phyloP scores from a whole-genome alignment of 2,329 filamentous ascomycete genomes.

The Verticillium zaregamsianum region DNA sequence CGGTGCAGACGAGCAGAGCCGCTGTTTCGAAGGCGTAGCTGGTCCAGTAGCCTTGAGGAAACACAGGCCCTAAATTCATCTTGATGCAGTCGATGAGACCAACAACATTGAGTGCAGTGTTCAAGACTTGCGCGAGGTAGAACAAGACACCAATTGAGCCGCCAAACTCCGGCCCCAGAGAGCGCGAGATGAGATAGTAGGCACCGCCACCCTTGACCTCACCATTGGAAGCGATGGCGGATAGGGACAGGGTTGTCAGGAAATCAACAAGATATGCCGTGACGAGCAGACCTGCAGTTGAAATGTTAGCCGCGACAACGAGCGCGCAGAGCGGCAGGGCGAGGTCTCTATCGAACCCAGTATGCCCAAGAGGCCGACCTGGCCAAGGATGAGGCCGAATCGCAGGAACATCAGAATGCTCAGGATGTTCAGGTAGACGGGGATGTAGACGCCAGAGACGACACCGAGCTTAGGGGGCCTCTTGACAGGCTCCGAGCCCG shows the following conservation, averaged over 20 bases:
- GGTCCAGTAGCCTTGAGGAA: constrained; percentile 72
- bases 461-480: constrained; percentile 65
- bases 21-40: constrained; percentile 71
- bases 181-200: constrained; percentile 85
- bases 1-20: constrained; percentile 67
- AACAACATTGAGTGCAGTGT: constrained; percentile 82
- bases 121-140: constrained; percentile 85
- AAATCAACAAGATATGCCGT: constrained; percentile 77
- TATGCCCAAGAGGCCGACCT: constrained; percentile 75
- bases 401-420: constrained; percentile 91
- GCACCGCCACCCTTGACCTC: constrained; percentile 84
- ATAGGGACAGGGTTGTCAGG: constrained; percentile 81
- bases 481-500: constrained; percentile 26
- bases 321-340: background rate
- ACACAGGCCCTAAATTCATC: constrained; percentile 64
- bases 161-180: constrained; percentile 82
- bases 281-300: constrained; percentile 58
- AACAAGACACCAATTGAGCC: constrained; percentile 85
- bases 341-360: constrained; percentile 54
- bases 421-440: constrained; percentile 82
- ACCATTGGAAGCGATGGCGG: constrained; percentile 85
- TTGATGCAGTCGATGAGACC: constrained; percentile 79
- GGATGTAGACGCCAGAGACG: constrained; percentile 78
- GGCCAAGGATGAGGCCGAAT: constrained; percentile 80
- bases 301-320: constrained; percentile 13